Conservation (phyloP, 352 stramenopile genomes). For the Poterioochromonas sp. region DNA sequence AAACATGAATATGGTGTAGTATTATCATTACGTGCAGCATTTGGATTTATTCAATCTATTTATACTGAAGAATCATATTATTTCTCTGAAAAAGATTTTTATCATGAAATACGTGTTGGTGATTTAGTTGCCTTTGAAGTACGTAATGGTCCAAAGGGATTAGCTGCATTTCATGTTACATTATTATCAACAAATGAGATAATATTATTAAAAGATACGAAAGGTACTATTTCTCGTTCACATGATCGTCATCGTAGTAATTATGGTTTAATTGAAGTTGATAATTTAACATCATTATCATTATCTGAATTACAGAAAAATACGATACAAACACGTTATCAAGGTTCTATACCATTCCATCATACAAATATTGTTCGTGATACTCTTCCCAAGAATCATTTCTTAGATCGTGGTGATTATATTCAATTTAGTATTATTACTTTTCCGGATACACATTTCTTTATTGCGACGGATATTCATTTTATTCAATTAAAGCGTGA, state of each 20-base stretch:
- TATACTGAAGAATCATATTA: constrained; percentile 11
- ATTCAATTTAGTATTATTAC: not conserved
- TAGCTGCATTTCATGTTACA: not conserved
- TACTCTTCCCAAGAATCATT: not conserved
- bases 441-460: not conserved
- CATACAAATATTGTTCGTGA: not conserved
- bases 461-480: not conserved
- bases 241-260: not conserved
- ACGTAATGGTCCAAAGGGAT: not conserved
- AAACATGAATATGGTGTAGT: constrained; percentile 38
- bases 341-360: not conserved
- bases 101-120: not conserved
- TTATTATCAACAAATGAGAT: not conserved
- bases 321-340: not conserved
- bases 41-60: constrained; percentile 23
- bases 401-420: not conserved
- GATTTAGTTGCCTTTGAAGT: not conserved
- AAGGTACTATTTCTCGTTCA: not conserved
- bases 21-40: not conserved
- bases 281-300: not conserved
- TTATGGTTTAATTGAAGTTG: not conserved
- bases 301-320: not conserved
- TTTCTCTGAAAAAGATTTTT: constrained; percentile 10
- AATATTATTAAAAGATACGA: not conserved
- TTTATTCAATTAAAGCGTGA: not conserved